Evolutionary conservation across 179 eudicot species (phyloP).

Genomic region (Carnegiea gigantea): DNA sequence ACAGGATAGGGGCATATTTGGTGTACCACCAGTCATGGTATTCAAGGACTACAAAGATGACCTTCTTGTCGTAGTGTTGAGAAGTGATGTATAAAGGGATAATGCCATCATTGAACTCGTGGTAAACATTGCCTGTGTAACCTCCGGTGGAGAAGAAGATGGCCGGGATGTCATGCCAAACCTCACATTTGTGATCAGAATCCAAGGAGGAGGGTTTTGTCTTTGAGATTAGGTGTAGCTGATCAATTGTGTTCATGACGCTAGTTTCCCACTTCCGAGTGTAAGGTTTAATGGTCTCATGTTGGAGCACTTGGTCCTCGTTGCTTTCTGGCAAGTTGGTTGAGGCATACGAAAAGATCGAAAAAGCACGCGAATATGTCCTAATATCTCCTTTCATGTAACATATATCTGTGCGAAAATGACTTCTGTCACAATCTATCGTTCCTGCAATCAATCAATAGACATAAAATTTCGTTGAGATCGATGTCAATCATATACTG

Average conservation of each 20-base stretch:
- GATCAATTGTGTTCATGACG: background rate
- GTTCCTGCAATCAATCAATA: background rate
- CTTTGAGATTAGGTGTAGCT: background rate
- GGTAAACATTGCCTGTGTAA: background rate
- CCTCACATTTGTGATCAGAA: background rate
- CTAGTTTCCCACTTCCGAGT: slow-evolving; percentile 1
- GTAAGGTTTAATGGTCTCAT: background rate
- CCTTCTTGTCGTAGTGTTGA: background rate
- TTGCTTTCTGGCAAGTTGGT: background rate
- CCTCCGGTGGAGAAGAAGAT: background rate
- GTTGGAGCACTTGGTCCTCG: background rate
- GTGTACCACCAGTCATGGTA: background rate
- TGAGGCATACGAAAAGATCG: background rate
- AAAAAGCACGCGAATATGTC: background rate
- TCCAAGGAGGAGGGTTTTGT: background rate
- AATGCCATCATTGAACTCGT: background rate
- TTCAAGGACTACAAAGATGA: background rate
- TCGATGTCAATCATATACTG: too few species aligned
- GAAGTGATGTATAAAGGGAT: background rate
- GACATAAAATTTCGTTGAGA: background rate
- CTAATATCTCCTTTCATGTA: background rate
- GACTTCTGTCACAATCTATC: background rate
- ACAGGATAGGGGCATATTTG: background rate
- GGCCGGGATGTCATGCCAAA: background rate
- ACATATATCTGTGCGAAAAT: background rate